A percentile compares a stretch with the other conserved stretches of the same genome.
Evolutionary conservation across 1,284 basidiomycete species (phyloP).

Genomic region (Heterobasidion irregulare): DNA sequence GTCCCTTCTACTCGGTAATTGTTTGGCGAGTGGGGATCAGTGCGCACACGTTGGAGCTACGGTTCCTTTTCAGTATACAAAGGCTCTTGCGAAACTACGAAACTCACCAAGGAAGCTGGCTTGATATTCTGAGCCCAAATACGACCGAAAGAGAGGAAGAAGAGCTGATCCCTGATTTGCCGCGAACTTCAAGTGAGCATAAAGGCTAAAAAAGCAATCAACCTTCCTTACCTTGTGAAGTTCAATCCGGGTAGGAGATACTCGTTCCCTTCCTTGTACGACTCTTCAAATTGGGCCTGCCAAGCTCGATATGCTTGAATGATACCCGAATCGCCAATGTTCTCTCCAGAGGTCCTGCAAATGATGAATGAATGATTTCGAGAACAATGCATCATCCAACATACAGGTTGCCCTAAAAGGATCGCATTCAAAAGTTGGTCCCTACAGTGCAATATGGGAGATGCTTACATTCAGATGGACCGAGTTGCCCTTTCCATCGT

Average conservation of each 20-base stretch:
- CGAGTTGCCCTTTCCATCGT: slow-evolving; percentile 78
- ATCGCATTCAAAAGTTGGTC: neutral
- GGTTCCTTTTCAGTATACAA: slow-evolving; percentile 17
- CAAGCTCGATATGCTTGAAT: slow-evolving; percentile 86
- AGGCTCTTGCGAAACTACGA: slow-evolving; percentile 4
- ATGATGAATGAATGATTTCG: slow-evolving; percentile 3
- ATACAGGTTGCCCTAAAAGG: slow-evolving; percentile 60
- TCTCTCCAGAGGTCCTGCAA: slow-evolving; percentile 74
- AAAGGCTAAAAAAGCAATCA: neutral
- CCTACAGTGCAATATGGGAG: neutral
- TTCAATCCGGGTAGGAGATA: slow-evolving; percentile 78
- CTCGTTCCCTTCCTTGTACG: slow-evolving; percentile 50
- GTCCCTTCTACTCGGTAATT: slow-evolving; percentile 79
- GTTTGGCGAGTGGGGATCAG: slow-evolving; percentile 84
- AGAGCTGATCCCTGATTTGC: slow-evolving; percentile 69
- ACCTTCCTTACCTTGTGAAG: slow-evolving; percentile 50
- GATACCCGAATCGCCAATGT: slow-evolving; percentile 83
- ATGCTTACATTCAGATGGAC: slow-evolving; percentile 76
- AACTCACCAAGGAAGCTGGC: slow-evolving; percentile 59
- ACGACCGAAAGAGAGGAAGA: slow-evolving; percentile 81
- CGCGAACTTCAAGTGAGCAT: neutral
- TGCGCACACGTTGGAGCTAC: slow-evolving; percentile 71
- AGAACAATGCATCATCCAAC: slow-evolving; percentile 17
- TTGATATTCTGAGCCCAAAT: slow-evolving; percentile 73
- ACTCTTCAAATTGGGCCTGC: slow-evolving; percentile 59